Base-by-base conservation (phyloP, 108 stramenopile species). In the Skeletonema potamos region DNA sequence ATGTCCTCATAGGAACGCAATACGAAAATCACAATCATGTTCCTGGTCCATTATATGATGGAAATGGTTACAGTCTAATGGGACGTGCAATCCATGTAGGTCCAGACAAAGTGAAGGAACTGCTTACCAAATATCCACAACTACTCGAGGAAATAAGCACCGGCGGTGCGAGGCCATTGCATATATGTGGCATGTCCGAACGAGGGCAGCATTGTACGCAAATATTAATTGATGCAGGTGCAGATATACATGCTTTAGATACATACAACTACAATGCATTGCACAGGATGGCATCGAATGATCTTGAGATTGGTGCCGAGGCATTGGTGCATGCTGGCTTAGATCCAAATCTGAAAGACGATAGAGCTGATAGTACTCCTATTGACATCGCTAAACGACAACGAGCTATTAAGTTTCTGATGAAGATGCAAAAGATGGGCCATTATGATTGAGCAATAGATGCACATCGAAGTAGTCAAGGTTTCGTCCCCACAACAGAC, bases 271-370 rank as follows among this genome's bases (percentile, higher is more conserved):
- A 88, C 72, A 91, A 84, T 51, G 85, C 92, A 2, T 64, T 94
- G 26, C 92, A 94, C 72, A 76, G 92, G 2, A 94, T 94, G 92
- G 92, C 92, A 32, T 87, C 86, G 12, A 94, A 94, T 68, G 87
- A 92, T 73, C 72, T 94, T 15, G 86, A 76, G 2, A 68, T 83
- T 27, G 93, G 93, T 18, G 90, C 88, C 0, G 83, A 81, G 64
- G 83, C 83, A 13, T 60, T 89, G 61, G 74, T 87, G 13, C 59
- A 74, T 29, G 85, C 89, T 1, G 89, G 89, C 20, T 62, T 82
- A 5, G 86, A 89, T 48, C 84, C 87, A 11, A 85, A 87, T 70
- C 57, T 27, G 9, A 58, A 58, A 33, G 61, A 70, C 41, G 71
- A 82, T 44, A 72, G 73, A 10, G 82, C 84, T 17, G 84, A 85